Evolutionary conservation across 208 protist genomes (phyloP).

Genomic region (Trypanosomatidae sp.): DNA sequence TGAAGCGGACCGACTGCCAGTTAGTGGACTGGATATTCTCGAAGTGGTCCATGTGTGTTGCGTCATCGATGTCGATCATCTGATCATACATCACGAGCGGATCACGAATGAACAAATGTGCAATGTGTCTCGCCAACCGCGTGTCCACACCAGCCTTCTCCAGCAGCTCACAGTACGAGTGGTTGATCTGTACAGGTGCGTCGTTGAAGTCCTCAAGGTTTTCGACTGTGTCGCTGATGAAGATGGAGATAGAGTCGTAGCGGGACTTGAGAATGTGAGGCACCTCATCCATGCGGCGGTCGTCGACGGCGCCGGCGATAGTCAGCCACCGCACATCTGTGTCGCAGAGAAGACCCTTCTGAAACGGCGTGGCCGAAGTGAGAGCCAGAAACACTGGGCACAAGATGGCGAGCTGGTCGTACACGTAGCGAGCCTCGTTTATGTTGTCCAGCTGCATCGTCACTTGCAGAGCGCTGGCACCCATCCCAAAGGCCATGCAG

Average conservation of each 20-base stretch:
- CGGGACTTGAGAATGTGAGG: slow-evolving; percentile 95
- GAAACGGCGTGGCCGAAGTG: slow-evolving; percentile 95
- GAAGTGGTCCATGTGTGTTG: slow-evolving; percentile 95
- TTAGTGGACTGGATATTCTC: slow-evolving; percentile 99
- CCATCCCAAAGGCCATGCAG: slow-evolving; percentile 99
- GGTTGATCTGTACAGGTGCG: slow-evolving; percentile 84
- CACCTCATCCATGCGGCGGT: slow-evolving; percentile 92
- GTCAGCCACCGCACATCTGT: slow-evolving; percentile 97
- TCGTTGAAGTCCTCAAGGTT: slow-evolving; percentile 91
- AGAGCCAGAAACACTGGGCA: slow-evolving; percentile 97
- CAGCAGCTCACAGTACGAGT: slow-evolving; percentile 71
- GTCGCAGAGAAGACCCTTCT: slow-evolving; percentile 96
- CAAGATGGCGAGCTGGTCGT: slow-evolving; percentile 97
- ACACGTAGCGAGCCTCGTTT: slow-evolving; percentile 94
- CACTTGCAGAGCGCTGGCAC: slow-evolving; percentile 97
- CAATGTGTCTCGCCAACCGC: slow-evolving; percentile 94
- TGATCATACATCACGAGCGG: slow-evolving; percentile 97
- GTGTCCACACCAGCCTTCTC: slow-evolving; percentile 90
- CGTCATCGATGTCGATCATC: slow-evolving; percentile 95
- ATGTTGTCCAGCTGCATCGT: slow-evolving; percentile 96
- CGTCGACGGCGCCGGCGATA: slow-evolving; percentile 97
- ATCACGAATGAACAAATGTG: slow-evolving; percentile 98
- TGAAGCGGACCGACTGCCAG: slow-evolving; percentile 98
- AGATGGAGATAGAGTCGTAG: slow-evolving; percentile 96
- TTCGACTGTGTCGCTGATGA: slow-evolving; percentile 68